Evolutionary conservation across 1,284 basidiomycete genomes (phyloP).

Genomic region (Cerioporus squamosus): DNA sequence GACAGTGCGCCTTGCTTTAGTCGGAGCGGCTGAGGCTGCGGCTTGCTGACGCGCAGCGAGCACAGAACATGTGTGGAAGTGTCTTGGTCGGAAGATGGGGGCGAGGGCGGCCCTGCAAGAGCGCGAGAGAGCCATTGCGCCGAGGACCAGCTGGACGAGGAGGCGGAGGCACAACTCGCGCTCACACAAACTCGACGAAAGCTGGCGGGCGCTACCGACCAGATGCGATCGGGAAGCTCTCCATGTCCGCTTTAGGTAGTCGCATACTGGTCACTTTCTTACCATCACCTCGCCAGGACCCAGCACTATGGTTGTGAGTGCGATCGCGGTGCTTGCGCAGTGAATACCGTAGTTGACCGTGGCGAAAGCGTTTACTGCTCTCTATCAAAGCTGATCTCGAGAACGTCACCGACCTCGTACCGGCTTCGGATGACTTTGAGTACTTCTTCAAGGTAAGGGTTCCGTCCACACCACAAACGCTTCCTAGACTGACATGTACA

Average conservation of each 20-base stretch:
- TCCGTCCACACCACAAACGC: too few species aligned
- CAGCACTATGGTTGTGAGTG: constrained; percentile 38
- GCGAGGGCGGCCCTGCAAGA: constrained; percentile 21
- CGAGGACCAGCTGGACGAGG: constrained; percentile 15
- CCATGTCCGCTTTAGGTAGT: neutral
- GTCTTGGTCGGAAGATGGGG: constrained; percentile 11
- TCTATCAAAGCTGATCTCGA: constrained; percentile 81
- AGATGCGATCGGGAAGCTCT: constrained; percentile 16
- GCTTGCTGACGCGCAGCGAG: constrained; percentile 13
- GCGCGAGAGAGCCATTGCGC: constrained; percentile 26
- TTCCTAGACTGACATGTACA: too few species aligned
- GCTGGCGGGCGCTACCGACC: constrained; percentile 16
- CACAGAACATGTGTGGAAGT: constrained; percentile 25
- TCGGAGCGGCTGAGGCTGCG: constrained; percentile 2
- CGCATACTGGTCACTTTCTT: neutral
- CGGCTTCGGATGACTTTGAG: constrained; percentile 68
- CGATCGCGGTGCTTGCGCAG: neutral
- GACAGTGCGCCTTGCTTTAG: constrained; percentile 13
- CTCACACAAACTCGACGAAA: constrained; percentile 12
- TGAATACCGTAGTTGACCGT: neutral
- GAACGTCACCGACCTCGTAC: constrained; percentile 71
- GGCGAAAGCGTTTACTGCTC: constrained; percentile 54
- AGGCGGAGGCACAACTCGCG: neutral
- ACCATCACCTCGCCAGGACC: neutral
- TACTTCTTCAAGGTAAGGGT: constrained; percentile 72